These are phyloP conservation scores for Aspergillus olivimuriae DNA, from an alignment of 495 filamentous ascomycete genomes.

Conservation along the genomic window DNA sequence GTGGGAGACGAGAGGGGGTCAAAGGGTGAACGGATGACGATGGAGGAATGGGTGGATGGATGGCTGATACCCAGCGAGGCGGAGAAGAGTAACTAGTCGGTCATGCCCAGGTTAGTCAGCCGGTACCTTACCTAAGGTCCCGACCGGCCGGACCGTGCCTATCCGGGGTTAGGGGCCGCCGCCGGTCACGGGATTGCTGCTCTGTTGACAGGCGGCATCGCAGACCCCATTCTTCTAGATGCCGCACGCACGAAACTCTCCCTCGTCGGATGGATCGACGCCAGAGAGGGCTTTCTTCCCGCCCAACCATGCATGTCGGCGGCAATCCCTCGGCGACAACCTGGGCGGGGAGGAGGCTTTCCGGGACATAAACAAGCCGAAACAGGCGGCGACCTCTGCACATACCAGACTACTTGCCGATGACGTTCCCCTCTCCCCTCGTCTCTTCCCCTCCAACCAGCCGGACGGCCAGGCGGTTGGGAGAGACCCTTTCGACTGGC, in stretches of 20 bases:
- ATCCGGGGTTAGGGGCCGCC: constrained; percentile 23
- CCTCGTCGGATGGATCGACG: no score
- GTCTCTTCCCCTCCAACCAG: constrained; percentile 7
- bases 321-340: no score
- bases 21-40: constrained; percentile 4
- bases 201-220: no score
- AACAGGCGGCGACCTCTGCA: no score
- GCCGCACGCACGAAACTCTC: no score
- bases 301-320: neutral
- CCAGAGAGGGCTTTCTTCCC: no score
- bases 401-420: neutral
- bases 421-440: constrained; percentile 22
- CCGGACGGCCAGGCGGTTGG: constrained; percentile 10
- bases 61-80: constrained; percentile 11
- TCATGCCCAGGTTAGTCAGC: no score
- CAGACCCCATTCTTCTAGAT: no score
- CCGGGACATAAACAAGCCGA: no score
- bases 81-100: constrained; percentile 15
- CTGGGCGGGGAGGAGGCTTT: no score
- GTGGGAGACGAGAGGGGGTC: constrained; percentile 1
- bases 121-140: neutral
- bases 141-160: no score
- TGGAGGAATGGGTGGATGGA: constrained; percentile 2
- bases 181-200: constrained; percentile 26
- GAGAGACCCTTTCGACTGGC: constrained; percentile 7